Evolutionary conservation across 805 yeast genomes (phyloP), one percentile per base, ranked within the genome.

Genomic region (Candida palmyrensis): DNA sequence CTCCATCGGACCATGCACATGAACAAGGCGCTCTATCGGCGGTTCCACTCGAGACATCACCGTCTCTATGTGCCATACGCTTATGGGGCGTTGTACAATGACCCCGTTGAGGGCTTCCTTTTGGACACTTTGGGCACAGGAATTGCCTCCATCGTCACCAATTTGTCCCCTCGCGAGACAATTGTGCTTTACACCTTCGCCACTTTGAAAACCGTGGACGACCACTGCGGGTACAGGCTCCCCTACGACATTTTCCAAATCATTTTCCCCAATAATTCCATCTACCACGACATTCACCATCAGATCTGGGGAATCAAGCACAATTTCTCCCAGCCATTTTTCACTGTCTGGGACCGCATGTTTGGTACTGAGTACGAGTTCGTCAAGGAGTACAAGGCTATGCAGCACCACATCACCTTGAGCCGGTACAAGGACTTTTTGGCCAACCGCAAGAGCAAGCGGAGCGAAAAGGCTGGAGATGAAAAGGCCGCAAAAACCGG

Each of bases 281-380:
- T 88, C 20, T 92, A 88, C 58, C 98, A 92, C 53, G 98, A 92
- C 60, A 89, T 92, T 47, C 98, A 92, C 56, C 98, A 92, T 61
- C 98, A 92, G 68, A 78, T 77, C 48, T 92, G 90, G 70, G 98
- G 98, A 24, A 79, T 92, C 62, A 87, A 87, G 66, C 78, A 82
- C 37, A 92, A 92, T 64, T 92, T 80, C 52, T 81, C 94, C 10
- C 98, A 92, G 68, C 98, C 98, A 3, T 92, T 90, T 65, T 92
- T 92, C 62, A 82, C 87, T 2, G 78, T 87, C 52, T 92, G 98
- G 98, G 98, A 92, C 59, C 62, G 62, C 32, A 42, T 79, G 30
- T 71, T 75, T 36, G 74, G 77, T 35, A 87, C 97, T 2, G 78
- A 80, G 49, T 89, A 81, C 61, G 67, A 75, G 42, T 62, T 66